Conservation (phyloP, 2,329 filamentous ascomycete genomes). For the Hymenoscyphus salicellus region DNA sequence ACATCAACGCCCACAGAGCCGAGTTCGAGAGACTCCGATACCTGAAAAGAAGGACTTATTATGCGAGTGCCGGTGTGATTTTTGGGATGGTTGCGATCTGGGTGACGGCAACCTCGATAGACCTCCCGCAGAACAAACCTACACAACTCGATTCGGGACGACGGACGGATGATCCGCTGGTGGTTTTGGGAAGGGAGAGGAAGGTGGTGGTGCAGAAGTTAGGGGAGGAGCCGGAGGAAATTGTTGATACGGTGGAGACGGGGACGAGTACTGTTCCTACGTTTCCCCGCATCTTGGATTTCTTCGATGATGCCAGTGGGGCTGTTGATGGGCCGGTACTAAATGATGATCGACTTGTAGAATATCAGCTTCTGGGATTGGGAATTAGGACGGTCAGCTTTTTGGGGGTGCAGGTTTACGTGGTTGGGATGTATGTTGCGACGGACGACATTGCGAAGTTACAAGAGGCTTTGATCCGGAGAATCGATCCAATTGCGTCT, state of each 20-base stretch:
- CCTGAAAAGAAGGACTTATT: conserved; percentile 34
- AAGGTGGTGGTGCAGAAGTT: conserved; percentile 34
- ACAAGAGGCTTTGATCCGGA: conserved; percentile 72
- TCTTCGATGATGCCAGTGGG: conserved; percentile 27
- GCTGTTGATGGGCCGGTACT: conserved; percentile 8
- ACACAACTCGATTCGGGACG: conserved; percentile 19
- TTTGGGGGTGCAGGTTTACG: conserved; percentile 86
- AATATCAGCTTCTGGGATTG: conserved; percentile 85
- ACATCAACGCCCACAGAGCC: conserved; percentile 32
- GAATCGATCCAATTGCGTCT: conserved; percentile 73
- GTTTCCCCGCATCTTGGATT: conserved; percentile 33
- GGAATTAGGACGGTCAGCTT: conserved; percentile 90
- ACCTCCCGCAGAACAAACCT: conserved; percentile 22
- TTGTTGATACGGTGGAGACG: conserved; percentile 36
- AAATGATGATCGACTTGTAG: conserved; percentile 41
- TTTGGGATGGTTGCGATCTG: conserved; percentile 35
- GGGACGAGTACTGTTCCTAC: conserved; percentile 34
- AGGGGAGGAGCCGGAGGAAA: conserved; percentile 38
- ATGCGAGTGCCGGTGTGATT: conserved; percentile 29
- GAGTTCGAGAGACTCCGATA: conserved; percentile 27
- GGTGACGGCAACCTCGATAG: conserved; percentile 32
- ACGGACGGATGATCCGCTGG: conserved; percentile 28
- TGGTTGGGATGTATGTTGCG: conserved; percentile 88
- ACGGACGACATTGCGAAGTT: conserved; percentile 77
- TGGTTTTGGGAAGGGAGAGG: conserved; percentile 31